These are phyloP conservation scores for Phytophthora pisi DNA, from an alignment of 352 stramenopile genomes.

Conservation along the genomic window DNA sequence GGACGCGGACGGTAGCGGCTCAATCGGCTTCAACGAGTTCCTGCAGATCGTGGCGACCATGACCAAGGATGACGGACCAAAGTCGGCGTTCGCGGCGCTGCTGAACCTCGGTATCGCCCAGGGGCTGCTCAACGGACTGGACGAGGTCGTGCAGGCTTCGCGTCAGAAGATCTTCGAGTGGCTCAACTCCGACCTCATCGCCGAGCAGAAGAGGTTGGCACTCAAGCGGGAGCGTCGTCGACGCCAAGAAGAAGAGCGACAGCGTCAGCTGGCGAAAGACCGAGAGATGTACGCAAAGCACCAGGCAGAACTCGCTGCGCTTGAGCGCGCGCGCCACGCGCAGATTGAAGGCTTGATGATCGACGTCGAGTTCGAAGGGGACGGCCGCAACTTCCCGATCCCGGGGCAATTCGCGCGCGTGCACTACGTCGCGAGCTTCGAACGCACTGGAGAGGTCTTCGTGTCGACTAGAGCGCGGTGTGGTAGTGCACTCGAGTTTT, in stretches of 20 bases:
- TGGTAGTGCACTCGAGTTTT: constrained; percentile 65
- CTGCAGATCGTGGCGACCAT: constrained; percentile 68
- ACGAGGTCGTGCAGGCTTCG: constrained; percentile 60
- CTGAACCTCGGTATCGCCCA: constrained; percentile 67
- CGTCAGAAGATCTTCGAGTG: constrained; percentile 60
- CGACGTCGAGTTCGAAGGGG: constrained; percentile 61
- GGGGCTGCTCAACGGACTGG: constrained; percentile 66
- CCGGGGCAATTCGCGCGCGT: constrained; percentile 73
- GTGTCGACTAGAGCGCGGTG: constrained; percentile 69
- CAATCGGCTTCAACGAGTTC: constrained; percentile 79
- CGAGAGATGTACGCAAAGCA: constrained; percentile 44
- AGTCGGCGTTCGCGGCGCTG: constrained; percentile 54
- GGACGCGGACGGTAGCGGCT: constrained; percentile 66
- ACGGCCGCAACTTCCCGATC: constrained; percentile 59
- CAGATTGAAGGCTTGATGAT: constrained; percentile 53
- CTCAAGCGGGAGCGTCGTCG: constrained; percentile 57
- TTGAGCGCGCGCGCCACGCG: constrained; percentile 47
- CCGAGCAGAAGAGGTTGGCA: constrained; percentile 69
- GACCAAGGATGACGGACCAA: constrained; percentile 41
- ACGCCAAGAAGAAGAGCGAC: constrained; percentile 53
- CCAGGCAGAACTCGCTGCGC: constrained; percentile 47
- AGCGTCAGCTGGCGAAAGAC: constrained; percentile 52
- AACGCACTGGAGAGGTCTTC: constrained; percentile 56
- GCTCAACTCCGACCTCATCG: constrained; percentile 71
- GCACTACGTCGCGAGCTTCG: constrained; percentile 71